Evolutionary conservation across 225 moss, liverwort and hornwort species (phyloP).

Genomic region (Pseudisothecium myosuroides): DNA sequence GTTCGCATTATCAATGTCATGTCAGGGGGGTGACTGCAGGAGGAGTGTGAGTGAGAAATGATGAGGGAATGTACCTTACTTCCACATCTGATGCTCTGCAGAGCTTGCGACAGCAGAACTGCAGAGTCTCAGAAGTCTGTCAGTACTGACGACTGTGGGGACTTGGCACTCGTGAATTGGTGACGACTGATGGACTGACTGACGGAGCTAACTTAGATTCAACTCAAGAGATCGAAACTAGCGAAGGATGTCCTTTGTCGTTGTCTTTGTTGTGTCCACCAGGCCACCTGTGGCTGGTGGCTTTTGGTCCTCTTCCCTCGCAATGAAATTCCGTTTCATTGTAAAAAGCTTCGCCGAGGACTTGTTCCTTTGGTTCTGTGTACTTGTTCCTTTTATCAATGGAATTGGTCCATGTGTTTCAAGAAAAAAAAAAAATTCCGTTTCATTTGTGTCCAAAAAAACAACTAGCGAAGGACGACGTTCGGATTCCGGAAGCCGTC

Average conservation of each 20-base stretch:
- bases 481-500: too few relatives aligned
- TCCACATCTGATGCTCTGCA: background rate
- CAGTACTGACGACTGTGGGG: background rate
- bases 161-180: background rate
- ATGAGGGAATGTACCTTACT: background rate
- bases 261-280: too few relatives aligned
- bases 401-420: too few relatives aligned
- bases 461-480: too few relatives aligned
- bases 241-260: background rate
- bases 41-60: background rate
- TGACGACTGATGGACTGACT: background rate
- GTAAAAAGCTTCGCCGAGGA: too few relatives aligned
- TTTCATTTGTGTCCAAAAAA: too few relatives aligned
- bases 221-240: background rate
- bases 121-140: background rate
- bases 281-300: too few relatives aligned
- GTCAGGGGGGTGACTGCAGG: background rate
- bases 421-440: too few relatives aligned
- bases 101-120: background rate
- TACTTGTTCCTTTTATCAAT: too few relatives aligned
- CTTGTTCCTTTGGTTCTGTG: too few relatives aligned
- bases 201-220: background rate
- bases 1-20: background rate
- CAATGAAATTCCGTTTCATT: too few relatives aligned
- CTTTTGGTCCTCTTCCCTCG: too few relatives aligned